phyloP scores from a whole-genome alignment of 768 basidiomycete species.

The Ramaria rubella region DNA sequence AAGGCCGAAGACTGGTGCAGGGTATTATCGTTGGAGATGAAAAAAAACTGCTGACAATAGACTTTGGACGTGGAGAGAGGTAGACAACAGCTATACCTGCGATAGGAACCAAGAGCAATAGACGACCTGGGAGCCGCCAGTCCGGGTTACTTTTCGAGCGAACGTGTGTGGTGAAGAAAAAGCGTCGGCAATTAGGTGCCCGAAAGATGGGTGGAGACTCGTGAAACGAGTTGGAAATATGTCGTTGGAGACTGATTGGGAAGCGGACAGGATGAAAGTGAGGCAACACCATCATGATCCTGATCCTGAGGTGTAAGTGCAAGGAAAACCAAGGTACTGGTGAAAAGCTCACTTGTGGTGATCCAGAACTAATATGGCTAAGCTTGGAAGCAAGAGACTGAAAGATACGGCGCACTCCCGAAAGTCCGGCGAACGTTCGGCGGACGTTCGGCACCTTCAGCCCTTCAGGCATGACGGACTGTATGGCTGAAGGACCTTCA shows the following conservation, averaged over 20 bases:
- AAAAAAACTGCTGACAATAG: constrained; percentile 43
- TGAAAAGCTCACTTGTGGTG: too few relatives aligned
- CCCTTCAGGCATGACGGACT: too few relatives aligned
- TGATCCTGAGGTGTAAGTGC: too few relatives aligned
- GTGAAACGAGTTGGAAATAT: background rate
- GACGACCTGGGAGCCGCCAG: background rate
- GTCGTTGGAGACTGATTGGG: background rate
- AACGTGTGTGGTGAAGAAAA: background rate
- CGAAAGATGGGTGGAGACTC: background rate
- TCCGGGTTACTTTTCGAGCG: background rate
- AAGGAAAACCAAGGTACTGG: too few relatives aligned
- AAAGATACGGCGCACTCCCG: too few relatives aligned
- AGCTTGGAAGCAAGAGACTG: too few relatives aligned
- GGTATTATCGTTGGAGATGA: constrained; percentile 45
- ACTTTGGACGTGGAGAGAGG: constrained; percentile 37
- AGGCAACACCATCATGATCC: background rate
- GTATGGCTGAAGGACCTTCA: too few relatives aligned
- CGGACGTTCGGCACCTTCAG: too few relatives aligned
- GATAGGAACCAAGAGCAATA: constrained; percentile 38
- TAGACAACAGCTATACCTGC: constrained; percentile 50
- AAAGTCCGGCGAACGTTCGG: too few relatives aligned
- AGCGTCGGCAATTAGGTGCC: background rate
- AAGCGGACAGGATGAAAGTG: background rate
- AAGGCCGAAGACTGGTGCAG: constrained; percentile 22
- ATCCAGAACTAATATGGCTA: too few relatives aligned